Conservation (phyloP, 1,284 basidiomycete genomes). For the Apiotrichum siamense region DNA sequence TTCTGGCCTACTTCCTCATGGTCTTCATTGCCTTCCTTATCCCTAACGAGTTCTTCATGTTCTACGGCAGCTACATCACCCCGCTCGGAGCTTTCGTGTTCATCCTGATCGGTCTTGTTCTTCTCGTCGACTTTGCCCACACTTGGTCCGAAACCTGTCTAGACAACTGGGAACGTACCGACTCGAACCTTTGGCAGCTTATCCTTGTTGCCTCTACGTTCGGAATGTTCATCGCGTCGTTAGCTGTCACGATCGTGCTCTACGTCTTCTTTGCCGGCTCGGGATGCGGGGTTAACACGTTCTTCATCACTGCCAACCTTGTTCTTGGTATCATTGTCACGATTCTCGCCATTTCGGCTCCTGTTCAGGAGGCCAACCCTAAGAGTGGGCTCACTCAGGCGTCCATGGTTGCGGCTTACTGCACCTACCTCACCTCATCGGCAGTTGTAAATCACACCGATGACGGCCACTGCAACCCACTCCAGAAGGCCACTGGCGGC, state of each 20-base stretch:
- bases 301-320: conserved; percentile 94
- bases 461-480: conserved; percentile 74
- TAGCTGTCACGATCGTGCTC: conserved; percentile 78
- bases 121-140: conserved; percentile 98
- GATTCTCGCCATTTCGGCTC: conserved; percentile 73
- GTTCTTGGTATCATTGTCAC: conserved; percentile 74
- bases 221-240: conserved; percentile 73
- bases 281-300: conserved; percentile 78
- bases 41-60: conserved; percentile 56
- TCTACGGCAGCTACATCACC: conserved; percentile 79
- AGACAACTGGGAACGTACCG: conserved; percentile 84
- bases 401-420: conserved; percentile 94
- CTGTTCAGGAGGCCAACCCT: conserved; percentile 87
- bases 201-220: conserved; percentile 90
- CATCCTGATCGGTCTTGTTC: conserved; percentile 90
- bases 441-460: conserved; percentile 91
- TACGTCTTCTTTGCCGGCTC: conserved; percentile 86
- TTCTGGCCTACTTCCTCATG: conserved; percentile 69
- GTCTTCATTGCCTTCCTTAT: conserved; percentile 83
- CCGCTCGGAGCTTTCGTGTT: conserved; percentile 88
- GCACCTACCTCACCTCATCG: conserved; percentile 90
- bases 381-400: conserved; percentile 92
- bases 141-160: conserved; percentile 97
- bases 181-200: conserved; percentile 92
- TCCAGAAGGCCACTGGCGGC: conserved; percentile 54